Conservation (phyloP, 169 alveolate species). For the Theileria luwenshuni region DNA sequence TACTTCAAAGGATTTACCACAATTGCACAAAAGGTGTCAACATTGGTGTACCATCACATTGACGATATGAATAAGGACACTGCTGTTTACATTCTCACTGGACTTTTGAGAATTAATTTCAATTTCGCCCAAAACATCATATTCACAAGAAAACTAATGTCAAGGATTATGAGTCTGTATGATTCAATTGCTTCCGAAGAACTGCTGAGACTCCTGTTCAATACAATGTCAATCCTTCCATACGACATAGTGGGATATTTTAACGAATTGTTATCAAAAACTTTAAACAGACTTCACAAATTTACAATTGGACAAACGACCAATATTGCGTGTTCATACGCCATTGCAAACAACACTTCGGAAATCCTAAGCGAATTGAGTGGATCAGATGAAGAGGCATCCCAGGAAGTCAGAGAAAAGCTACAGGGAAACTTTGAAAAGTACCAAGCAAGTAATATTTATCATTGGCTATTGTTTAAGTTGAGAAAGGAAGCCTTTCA, state of each 20-base stretch:
- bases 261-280: conserved; percentile 35
- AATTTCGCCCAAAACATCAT: conserved; percentile 17
- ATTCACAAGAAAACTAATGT: conserved; percentile 24
- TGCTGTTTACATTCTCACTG: conserved; percentile 25
- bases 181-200: conserved; percentile 28
- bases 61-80: conserved; percentile 34
- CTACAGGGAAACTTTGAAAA: conserved; percentile 6
- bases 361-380: not conserved
- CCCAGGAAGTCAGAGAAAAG: conserved; percentile 9
- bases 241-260: conserved; percentile 36
- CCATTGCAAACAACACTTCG: conserved; percentile 26
- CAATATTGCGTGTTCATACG: conserved; percentile 51
- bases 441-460: conserved; percentile 31
- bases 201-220: conserved; percentile 7
- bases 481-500: conserved; percentile 4
- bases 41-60: conserved; percentile 31
- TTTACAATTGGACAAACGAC: conserved; percentile 7
- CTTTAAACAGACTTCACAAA: conserved; percentile 38
- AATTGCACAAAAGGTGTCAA: conserved; percentile 25
- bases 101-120: conserved; percentile 36
- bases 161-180: conserved; percentile 12
- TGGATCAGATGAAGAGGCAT: not conserved
- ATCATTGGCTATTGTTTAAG: conserved; percentile 37
- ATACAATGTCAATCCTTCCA: conserved; percentile 23
- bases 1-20: not conserved